Evolutionary conservation across 2,329 filamentous ascomycete genomes (phyloP).

Genomic region (Talaromyces marneffei): DNA sequence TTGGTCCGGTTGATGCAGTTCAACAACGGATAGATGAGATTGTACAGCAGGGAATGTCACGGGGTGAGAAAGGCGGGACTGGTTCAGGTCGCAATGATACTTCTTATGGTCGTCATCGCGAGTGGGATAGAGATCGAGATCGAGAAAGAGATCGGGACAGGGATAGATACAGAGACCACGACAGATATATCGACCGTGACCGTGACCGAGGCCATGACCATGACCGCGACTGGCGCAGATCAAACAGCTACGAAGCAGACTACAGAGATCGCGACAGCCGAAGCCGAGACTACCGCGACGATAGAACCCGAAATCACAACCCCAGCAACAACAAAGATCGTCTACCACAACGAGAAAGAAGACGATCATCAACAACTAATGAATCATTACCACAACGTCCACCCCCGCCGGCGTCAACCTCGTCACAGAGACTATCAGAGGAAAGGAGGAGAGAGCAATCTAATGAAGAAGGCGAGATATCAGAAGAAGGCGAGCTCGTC

Average conservation of each 20-base stretch:
- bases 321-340: background rate
- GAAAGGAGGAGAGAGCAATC: slow-evolving; percentile 6
- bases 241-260: slow-evolving; percentile 7
- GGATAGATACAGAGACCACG: slow-evolving; percentile 2
- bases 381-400: background rate
- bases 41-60: slow-evolving; percentile 24
- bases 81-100: slow-evolving; percentile 9
- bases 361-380: background rate
- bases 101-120: slow-evolving; percentile 15
- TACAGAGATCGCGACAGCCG: slow-evolving; percentile 6
- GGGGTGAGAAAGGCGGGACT: slow-evolving; percentile 4
- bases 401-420: background rate
- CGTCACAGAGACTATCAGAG: background rate
- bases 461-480: slow-evolving; percentile 16
- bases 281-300: slow-evolving; percentile 6
- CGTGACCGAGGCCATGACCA: background rate
- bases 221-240: slow-evolving; percentile 7
- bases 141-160: slow-evolving; percentile 19
- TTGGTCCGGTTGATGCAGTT: slow-evolving; percentile 23
- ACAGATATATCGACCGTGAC: slow-evolving; percentile 12
- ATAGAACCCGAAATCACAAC: slow-evolving; percentile 16
- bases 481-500: slow-evolving; percentile 10
- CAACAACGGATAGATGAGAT: slow-evolving; percentile 35
- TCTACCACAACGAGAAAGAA: background rate
- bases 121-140: slow-evolving; percentile 18